Conservation (phyloP, 2,329 filamentous ascomycete genomes). For the Epichloe sp. region DNA sequence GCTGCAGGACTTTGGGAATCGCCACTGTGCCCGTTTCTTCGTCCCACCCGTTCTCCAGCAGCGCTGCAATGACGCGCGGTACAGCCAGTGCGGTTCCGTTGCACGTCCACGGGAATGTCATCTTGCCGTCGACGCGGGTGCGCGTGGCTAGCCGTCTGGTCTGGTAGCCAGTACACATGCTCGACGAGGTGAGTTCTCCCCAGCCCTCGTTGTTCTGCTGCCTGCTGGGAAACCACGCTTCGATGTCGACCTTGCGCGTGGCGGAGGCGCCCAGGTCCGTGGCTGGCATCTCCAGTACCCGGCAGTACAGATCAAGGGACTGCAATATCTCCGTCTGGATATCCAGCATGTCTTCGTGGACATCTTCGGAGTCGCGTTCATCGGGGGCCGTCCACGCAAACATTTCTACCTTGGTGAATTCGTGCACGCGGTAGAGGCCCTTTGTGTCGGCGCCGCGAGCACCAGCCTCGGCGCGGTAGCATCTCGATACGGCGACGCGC, state of each 20-base stretch:
- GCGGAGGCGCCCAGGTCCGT: constrained; percentile 83
- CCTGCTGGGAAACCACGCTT: constrained; percentile 83
- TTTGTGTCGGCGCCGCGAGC: constrained; percentile 83
- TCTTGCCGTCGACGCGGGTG: constrained; percentile 40
- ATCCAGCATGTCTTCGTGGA: constrained; percentile 76
- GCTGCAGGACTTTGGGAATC: constrained; percentile 66
- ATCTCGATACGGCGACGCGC: constrained; percentile 74
- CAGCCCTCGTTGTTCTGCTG: constrained; percentile 49
- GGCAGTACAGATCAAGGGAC: constrained; percentile 67
- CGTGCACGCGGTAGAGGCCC: constrained; percentile 90
- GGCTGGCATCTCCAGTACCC: constrained; percentile 85
- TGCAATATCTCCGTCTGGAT: constrained; percentile 77
- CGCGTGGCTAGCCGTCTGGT: constrained; percentile 68
- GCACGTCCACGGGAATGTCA: constrained; percentile 73
- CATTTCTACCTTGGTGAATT: constrained; percentile 97
- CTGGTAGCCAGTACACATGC: constrained; percentile 92
- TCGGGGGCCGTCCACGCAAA: constrained; percentile 76
- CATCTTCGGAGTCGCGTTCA: constrained; percentile 29
- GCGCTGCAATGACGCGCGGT: constrained; percentile 74
- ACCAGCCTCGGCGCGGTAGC: constrained; percentile 90
- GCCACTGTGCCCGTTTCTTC: constrained; percentile 51
- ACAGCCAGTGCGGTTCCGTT: constrained; percentile 93
- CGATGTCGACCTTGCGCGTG: constrained; percentile 78
- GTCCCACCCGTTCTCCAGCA: constrained; percentile 86
- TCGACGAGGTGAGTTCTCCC: constrained; percentile 87